Base-by-base conservation (phyloP, 2,329 filamentous ascomycete species). In the Aureobasidium leucospermi region DNA sequence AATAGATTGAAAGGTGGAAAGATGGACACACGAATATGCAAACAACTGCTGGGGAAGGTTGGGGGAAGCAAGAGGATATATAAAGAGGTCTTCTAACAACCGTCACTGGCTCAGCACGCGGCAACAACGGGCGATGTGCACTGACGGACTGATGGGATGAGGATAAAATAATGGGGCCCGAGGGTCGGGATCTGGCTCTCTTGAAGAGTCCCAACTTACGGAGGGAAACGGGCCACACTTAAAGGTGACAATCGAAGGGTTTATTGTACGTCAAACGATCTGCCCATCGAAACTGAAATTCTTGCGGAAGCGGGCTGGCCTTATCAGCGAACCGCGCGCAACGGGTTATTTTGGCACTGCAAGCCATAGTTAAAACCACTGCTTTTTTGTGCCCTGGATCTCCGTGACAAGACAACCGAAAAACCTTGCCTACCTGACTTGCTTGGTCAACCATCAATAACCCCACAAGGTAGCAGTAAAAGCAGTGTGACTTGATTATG, bases 241-340 rank as follows among this genome's bases (percentile, higher is more conserved):
- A 32, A 43, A 38, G 38, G 38, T n/a, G 16, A 46, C 19, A 46
- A 46, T 46, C 38, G 49, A 49, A 55, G 46, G 39, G 49, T 63
- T 63, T 60, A 31, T 53, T 48, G 53, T 63, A 63, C 61, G 61
- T 63, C 61, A 63, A 63, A 47, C 57, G 59, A 61, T 63, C 49
- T 59, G 43, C 60, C 57, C 61, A 63, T 60, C 59, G 52, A 61
- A 61, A 61, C 53, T 57, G 31, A 48, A 46, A 48, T 42, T 43
- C 19, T 23, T 36, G 52, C 41, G 19, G 31, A 19, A 56, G 41
- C 57, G 45, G 47, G 49, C 34, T 38, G 48, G 51, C 52, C 38
- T 58, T 58, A 58, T 61, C 59, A 57, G 45, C 36, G 42, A 52
- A 6, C 58, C 45, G 48, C 57, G 57, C 58, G 28, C 19, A 48